These are phyloP conservation scores for Furcasterigmium sp. DNA, from an alignment of 2,329 filamentous ascomycete genomes.

Conservation along the genomic window DNA sequence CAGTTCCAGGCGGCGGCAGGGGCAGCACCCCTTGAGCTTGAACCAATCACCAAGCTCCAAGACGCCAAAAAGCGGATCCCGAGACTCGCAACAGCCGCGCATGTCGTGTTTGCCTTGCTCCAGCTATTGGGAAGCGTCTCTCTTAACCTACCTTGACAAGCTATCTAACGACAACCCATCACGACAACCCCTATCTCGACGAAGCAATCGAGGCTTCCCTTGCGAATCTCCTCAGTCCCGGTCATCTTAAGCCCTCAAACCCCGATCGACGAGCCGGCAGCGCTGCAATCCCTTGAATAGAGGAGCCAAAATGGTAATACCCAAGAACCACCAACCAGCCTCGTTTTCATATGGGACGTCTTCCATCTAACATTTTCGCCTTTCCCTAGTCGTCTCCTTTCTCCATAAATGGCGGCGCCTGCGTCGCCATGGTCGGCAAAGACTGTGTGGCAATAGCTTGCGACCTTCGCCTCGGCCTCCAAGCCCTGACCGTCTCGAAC, in stretches of 20 bases:
- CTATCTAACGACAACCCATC: slow-evolving; percentile 3
- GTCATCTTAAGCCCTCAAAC: slow-evolving; percentile 1
- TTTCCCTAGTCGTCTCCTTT: neutral
- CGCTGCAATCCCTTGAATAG: slow-evolving; percentile 6
- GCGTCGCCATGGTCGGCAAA: slow-evolving; percentile 98
- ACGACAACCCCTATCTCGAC: slow-evolving; percentile 2
- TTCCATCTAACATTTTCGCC: slow-evolving; percentile 5
- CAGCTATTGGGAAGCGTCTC: slow-evolving; percentile 2
- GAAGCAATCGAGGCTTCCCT: neutral
- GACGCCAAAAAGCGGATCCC: too few species aligned
- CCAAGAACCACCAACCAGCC: slow-evolving; percentile 7
- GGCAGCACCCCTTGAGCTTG: slow-evolving; percentile 7
- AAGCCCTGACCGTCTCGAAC: slow-evolving; percentile 96
- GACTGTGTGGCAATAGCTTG: slow-evolving; percentile 99
- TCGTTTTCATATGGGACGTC: slow-evolving; percentile 9
- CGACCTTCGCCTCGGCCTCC: slow-evolving; percentile 94
- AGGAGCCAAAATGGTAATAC: slow-evolving; percentile 16
- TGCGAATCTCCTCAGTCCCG: slow-evolving; percentile 1
- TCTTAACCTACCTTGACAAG: neutral
- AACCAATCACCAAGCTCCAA: slow-evolving; percentile 13
- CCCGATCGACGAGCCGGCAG: neutral
- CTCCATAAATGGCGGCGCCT: slow-evolving; percentile 73
- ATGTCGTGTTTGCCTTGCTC: slow-evolving; percentile 37
- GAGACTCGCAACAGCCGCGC: slow-evolving; percentile 19
- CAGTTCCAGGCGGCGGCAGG: neutral